Evolutionary conservation across 352 stramenopile species (phyloP), one percentile per base, ranked within the genome.

Genomic region (Pythium rhizo-oryzae): DNA sequence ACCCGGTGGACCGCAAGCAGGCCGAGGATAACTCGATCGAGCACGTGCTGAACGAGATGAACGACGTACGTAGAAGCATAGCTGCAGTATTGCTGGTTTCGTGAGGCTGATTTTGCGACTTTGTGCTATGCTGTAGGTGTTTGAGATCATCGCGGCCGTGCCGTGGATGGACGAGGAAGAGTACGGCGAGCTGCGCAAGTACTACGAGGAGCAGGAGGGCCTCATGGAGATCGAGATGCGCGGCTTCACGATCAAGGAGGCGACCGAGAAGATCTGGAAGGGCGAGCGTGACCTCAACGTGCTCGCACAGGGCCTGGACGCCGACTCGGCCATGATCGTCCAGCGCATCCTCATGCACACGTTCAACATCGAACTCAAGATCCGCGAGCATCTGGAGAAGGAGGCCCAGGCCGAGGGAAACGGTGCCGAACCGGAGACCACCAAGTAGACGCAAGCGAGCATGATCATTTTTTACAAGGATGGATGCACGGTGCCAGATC

Each of bases 281-380:
- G 84, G 84, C 63, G 84, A 92, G 59, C 81, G 84, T 33, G 80
- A 92, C 59, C 43, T 89, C 57, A 77, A 81, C 39, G 67, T 71
- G 65, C 62, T 90, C 35, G 75, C 70, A 1, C 59, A 72, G 13
- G 79, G 79, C 30, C 61, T 91, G 16, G 76, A 89, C 66, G 72
- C 79, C 13, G 82, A 90, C 65, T 91, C 82, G 58, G 81, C 82
- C 9, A 60, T 91, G 52, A 87, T 92, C 57, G 69, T 92, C 18
- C 82, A 91, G 74, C 84, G 84, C 23, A 90, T 92, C 57, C 71
- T 89, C 62, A 79, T 92, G 79, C 84, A 92, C 64, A 81, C 82
- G 47, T 67, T 83, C 37, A 74, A 77, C 58, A 90, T 90, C 33
- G 82, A 92, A 56, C 75, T 81, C 59, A 82, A 90, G 68, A 62